Evolutionary conservation across 768 basidiomycete genomes (phyloP).

Genomic region (Kwoniella shandongensis): DNA sequence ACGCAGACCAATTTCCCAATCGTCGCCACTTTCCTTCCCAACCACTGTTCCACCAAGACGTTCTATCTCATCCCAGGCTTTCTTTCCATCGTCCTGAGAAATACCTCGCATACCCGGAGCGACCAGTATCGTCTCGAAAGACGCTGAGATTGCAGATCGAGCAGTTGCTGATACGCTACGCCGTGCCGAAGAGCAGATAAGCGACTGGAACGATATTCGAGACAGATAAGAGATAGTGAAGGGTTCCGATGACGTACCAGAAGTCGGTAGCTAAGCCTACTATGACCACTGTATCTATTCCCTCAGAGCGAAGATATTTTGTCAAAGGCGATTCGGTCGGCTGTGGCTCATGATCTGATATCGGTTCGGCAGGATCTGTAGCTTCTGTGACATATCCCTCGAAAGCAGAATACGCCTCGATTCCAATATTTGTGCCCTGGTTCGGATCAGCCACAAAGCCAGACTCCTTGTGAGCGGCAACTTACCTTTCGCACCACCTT

Average conservation of each 20-base stretch:
- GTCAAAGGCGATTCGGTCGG: constrained; percentile 51
- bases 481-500: constrained; percentile 38
- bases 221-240: too few species aligned
- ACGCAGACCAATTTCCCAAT: constrained; percentile 15
- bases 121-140: constrained; percentile 29
- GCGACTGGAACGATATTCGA: too few species aligned
- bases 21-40: not conserved
- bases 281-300: constrained; percentile 64
- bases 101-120: constrained; percentile 33
- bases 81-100: constrained; percentile 6
- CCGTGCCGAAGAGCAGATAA: too few species aligned
- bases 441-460: not conserved
- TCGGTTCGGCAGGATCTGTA: constrained; percentile 18
- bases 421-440: constrained; percentile 55
- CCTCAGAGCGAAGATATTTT: constrained; percentile 44
- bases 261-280: constrained; percentile 72
- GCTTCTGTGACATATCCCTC: constrained; percentile 43
- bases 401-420: constrained; percentile 84
- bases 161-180: constrained; percentile 29
- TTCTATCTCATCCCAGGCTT: constrained; percentile 18
- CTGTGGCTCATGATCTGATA: constrained; percentile 55
- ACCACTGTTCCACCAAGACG: constrained; percentile 20
- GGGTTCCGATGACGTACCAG: constrained; percentile 55
- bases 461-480: not conserved
- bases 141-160: constrained; percentile 18